Evolutionary conservation across 352 stramenopile genomes (phyloP).

Genomic region (Pythium oligandrum): DNA sequence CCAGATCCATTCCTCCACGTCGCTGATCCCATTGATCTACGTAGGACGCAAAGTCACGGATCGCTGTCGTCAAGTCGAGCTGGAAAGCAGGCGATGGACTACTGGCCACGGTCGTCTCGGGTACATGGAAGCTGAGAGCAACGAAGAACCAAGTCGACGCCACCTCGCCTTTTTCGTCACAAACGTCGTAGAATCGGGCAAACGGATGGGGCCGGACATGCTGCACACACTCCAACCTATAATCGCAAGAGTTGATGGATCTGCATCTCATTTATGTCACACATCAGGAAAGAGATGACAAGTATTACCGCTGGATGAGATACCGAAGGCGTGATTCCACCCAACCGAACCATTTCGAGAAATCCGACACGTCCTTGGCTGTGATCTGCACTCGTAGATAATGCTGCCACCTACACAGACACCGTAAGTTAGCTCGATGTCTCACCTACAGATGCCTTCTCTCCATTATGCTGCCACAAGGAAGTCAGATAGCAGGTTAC

Average conservation of each 20-base stretch:
- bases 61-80: slow-evolving; percentile 64
- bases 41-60: slow-evolving; percentile 73
- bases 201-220: slow-evolving; percentile 68
- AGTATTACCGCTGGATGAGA: slow-evolving; percentile 64
- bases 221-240: slow-evolving; percentile 55
- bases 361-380: slow-evolving; percentile 39
- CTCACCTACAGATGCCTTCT: too few species aligned
- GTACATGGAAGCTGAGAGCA: slow-evolving; percentile 55
- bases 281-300: neutral
- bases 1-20: slow-evolving; percentile 75
- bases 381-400: slow-evolving; percentile 81
- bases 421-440: neutral
- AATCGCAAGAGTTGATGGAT: slow-evolving; percentile 1
- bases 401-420: slow-evolving; percentile 53
- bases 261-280: neutral
- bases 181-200: slow-evolving; percentile 76
- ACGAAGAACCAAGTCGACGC: slow-evolving; percentile 77
- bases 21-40: slow-evolving; percentile 75
- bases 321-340: slow-evolving; percentile 81
- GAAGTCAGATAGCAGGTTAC: neutral
- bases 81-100: slow-evolving; percentile 17
- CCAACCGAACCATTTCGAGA: slow-evolving; percentile 82
- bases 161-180: slow-evolving; percentile 11
- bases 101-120: neutral
- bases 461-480: too few species aligned